Evolutionary conservation across 148 eudicot species (phyloP), one percentile per base, ranked within the genome.

Genomic region (Hydrangea macrophylla): DNA sequence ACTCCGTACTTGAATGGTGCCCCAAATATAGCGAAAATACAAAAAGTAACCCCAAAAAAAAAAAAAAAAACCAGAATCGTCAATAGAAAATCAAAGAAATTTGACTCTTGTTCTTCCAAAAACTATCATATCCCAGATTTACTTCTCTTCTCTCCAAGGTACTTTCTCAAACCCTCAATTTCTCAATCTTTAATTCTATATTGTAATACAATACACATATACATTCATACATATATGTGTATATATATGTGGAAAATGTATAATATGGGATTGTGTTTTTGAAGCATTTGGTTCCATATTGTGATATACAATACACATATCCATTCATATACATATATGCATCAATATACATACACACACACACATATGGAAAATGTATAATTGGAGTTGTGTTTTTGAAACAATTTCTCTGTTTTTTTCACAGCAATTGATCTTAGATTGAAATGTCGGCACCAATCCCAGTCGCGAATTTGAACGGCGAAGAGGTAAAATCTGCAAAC

Each of bases 401-500:
- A 15, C 53, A 48, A 48, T 15, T 6, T 48, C 20, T 48, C 48
- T 27, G 18, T 20, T 37, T 6, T 56, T 37, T n/a, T n/a, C n/a
- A 48, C 51, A 62, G 65, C 9, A 3, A 8, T 18, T 32, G 25
- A 22, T 22, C 58, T 40, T 26, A 15, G 25, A 39, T 56, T n/a
- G 62, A 48, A 54, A 67, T 67, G 71, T 37, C 71, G 51, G 5
- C 71, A 10, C 2, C 20, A 32, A 24, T 18, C 8, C 18, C 60
- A 7, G 23, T 7, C 9, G 28, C 25, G 8, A 62, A 27, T 24
- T 15, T 24, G 6, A 58, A 28, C 62, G 51, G 56, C 20, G 25
- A 6, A 24, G 68, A 33, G 64, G 44, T 55, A 25, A 31, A 55
- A 35, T 70, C 64, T 36, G 28, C 28, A 48, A 51, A 31, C 70